Conservation (phyloP, 2,329 filamentous ascomycete genomes). For the Hypomyces rosellus region DNA sequence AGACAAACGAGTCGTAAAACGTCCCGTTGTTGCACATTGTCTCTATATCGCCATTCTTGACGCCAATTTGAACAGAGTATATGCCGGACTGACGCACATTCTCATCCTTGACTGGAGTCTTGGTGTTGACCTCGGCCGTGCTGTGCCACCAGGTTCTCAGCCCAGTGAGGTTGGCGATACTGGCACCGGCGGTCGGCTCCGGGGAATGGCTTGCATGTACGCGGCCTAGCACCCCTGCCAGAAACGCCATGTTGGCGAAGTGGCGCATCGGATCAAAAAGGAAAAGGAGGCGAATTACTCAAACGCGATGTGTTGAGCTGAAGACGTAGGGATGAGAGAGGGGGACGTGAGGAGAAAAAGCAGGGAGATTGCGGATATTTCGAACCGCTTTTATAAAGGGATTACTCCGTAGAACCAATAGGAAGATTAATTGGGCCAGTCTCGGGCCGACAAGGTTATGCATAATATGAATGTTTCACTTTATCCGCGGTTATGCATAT, state of each 20-base stretch:
- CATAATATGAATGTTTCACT: too few relatives aligned
- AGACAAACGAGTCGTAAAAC: constrained; percentile 28
- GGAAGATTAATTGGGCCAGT: not conserved
- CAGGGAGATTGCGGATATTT: not conserved
- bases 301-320: too few relatives aligned
- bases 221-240: too few relatives aligned
- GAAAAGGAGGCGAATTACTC: not conserved
- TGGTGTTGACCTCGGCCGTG: constrained; percentile 14
- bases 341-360: not conserved
- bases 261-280: not conserved
- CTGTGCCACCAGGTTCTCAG: constrained; percentile 17
- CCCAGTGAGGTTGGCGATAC: not conserved
- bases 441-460: not conserved
- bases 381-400: not conserved
- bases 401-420: not conserved
- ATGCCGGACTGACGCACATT: constrained; percentile 17
- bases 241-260: too few relatives aligned
- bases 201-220: too few relatives aligned
- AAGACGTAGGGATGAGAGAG: not conserved
- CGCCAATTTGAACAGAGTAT: constrained; percentile 13
- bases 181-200: too few relatives aligned
- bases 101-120: constrained; percentile 8
- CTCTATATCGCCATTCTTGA: not conserved
- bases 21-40: not conserved
- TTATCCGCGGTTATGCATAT: too few relatives aligned